Conservation (phyloP, 345 rosid genomes). For the Hibiscus mutabilis region DNA sequence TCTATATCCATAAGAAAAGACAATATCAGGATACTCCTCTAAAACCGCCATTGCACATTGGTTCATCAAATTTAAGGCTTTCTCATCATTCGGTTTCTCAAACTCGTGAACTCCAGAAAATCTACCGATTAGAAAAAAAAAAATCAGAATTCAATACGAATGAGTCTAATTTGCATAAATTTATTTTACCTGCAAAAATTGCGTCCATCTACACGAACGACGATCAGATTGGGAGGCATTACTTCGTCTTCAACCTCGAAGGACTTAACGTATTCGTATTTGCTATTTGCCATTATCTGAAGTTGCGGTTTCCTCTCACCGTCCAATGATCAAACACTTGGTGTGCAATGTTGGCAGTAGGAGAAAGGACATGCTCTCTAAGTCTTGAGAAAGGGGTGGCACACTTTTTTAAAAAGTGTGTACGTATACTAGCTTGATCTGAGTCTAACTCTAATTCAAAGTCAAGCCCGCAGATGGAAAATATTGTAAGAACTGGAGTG, state of each 20-base stretch:
- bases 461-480: no score
- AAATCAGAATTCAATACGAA: not conserved
- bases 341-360: no score
- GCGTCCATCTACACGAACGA: constrained; percentile 52
- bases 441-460: no score
- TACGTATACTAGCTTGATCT: no score
- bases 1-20: constrained; percentile 72
- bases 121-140: constrained; percentile 21
- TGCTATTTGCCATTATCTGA: constrained; percentile 88
- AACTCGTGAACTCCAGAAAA: constrained; percentile 63
- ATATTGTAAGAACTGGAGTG: no score
- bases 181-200: constrained; percentile 45
- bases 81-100: constrained; percentile 71
- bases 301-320: no score
- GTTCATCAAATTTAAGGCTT: constrained; percentile 62
- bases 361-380: no score
- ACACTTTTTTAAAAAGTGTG: no score
- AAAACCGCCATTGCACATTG: constrained; percentile 52
- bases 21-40: constrained; percentile 71
- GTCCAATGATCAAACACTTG: no score
- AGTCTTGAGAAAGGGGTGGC: no score
- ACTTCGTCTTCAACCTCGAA: constrained; percentile 68
- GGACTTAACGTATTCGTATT: constrained; percentile 80
- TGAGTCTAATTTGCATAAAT: not conserved
- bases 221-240: constrained; percentile 55